Conservation (phyloP, 495 filamentous ascomycete species). For the Aspergillus mulundensis region DNA sequence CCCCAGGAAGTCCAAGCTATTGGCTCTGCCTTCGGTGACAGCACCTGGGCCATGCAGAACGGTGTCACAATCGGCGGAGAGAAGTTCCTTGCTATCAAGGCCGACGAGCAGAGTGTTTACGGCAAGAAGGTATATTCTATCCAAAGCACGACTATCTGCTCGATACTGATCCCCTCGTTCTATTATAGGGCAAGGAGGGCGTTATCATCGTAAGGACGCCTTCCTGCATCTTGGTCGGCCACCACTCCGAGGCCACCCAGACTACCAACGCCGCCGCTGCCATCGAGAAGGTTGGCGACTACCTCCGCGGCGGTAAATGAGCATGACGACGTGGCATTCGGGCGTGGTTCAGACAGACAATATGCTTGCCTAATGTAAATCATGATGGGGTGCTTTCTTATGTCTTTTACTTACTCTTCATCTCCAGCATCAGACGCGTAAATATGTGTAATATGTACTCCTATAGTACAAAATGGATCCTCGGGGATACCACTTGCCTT, state of each 20-base stretch:
- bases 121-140: conserved; percentile 66
- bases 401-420: conserved; percentile 5
- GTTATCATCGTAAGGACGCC: conserved; percentile 74
- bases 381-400: conserved; percentile 15
- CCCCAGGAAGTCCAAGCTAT: conserved; percentile 37
- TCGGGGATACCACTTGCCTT: not conserved
- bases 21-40: conserved; percentile 29
- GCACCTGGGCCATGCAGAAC: conserved; percentile 26
- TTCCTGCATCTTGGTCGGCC: conserved; percentile 79
- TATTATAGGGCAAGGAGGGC: conserved; percentile 70
- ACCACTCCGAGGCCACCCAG: conserved; percentile 68
- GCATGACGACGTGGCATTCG: not conserved
- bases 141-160: not conserved
- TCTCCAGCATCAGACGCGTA: conserved; percentile 18
- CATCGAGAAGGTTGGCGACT: conserved; percentile 42
- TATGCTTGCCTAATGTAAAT: conserved; percentile 14
- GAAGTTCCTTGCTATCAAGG: conserved; percentile 67
- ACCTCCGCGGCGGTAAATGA: conserved; percentile 38
- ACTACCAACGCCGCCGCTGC: conserved; percentile 44
- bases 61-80: conserved; percentile 71
- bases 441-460: conserved; percentile 18
- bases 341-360: conserved; percentile 5
- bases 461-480: conserved; percentile 5
- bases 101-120: conserved; percentile 75
- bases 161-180: not conserved